phyloP scores from a whole-genome alignment of 352 stramenopile genomes.

The Lagenidium giganteum region DNA sequence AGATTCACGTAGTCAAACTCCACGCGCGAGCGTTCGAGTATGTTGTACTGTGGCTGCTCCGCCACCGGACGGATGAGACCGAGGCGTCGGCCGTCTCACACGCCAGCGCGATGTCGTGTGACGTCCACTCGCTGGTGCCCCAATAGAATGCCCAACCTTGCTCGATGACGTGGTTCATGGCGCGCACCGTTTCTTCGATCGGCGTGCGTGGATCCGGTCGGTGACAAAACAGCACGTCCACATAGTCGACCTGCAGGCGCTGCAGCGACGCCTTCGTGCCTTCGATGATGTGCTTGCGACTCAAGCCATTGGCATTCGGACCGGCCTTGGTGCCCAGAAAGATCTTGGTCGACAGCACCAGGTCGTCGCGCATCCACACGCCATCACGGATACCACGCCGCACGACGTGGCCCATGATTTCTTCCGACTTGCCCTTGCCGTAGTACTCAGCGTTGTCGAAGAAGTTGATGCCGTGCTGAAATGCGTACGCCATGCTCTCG shows the following conservation, averaged over 20 bases:
- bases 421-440: constrained; percentile 21
- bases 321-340: constrained; percentile 23
- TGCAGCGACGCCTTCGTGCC: constrained; percentile 33
- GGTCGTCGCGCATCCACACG: constrained; percentile 28
- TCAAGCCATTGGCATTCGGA: constrained; percentile 23
- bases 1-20: constrained; percentile 37
- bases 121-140: constrained; percentile 47
- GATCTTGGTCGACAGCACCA: constrained; percentile 64
- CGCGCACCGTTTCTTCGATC: constrained; percentile 40
- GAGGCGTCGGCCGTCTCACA: constrained; percentile 25
- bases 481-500: constrained; percentile 27
- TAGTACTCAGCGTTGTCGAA: constrained; percentile 48
- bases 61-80: constrained; percentile 23
- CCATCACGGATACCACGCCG: constrained; percentile 14
- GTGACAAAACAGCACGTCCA: constrained; percentile 37
- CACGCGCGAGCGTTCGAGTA: constrained; percentile 33
- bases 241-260: constrained; percentile 33
- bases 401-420: constrained; percentile 22
- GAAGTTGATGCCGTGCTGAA: constrained; percentile 47
- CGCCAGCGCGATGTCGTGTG: constrained; percentile 35
- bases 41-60: constrained; percentile 58
- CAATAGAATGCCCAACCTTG: constrained; percentile 39
- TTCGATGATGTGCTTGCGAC: constrained; percentile 43
- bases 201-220: constrained; percentile 23
- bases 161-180: constrained; percentile 39